Evolutionary conservation across 805 yeast genomes (phyloP).

Genomic region (Zygotorulaspora florentina): DNA sequence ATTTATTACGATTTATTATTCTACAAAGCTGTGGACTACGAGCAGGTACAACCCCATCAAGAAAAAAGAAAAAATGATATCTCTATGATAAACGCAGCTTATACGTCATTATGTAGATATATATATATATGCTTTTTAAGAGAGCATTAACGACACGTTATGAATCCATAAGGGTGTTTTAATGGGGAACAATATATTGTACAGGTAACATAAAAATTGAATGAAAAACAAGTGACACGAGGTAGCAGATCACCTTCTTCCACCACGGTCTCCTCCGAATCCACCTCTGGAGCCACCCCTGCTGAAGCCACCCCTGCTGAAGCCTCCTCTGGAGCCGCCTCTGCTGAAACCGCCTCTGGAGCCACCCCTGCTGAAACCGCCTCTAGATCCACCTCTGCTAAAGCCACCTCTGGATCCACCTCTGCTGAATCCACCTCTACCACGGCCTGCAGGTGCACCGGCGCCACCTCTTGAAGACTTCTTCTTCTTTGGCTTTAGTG

Average conservation of each 20-base stretch:
- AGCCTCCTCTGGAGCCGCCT: slow-evolving; percentile 12
- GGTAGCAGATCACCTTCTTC: slow-evolving; percentile 19
- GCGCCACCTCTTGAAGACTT: slow-evolving; percentile 54
- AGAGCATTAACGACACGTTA: neutral
- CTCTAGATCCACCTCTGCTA: slow-evolving; percentile 46
- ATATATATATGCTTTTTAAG: neutral
- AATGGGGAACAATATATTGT: slow-evolving; percentile 7
- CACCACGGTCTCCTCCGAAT: slow-evolving; percentile 24
- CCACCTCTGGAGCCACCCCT: slow-evolving; percentile 15
- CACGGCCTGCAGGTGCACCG: slow-evolving; percentile 46
- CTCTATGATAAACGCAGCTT: neutral
- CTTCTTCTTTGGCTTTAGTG: slow-evolving; percentile 72
- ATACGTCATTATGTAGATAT: slow-evolving; percentile 3
- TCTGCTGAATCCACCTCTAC: slow-evolving; percentile 39
- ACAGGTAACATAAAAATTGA: slow-evolving; percentile 12
- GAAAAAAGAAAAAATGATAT: slow-evolving; percentile 12
- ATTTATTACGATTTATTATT: slow-evolving; percentile 47
- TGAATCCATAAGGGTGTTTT: neutral
- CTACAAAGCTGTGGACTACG: slow-evolving; percentile 49
- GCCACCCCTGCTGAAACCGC: slow-evolving; percentile 36
- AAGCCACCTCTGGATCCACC: slow-evolving; percentile 42
- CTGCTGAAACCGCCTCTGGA: slow-evolving; percentile 30
- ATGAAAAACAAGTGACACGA: neutral
- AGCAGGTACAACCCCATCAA: slow-evolving; percentile 13
- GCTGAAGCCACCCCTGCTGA: slow-evolving; percentile 15